A percentile compares a stretch with the other conserved stretches of the same genome.
phyloP scores from a whole-genome alignment of 2,329 filamentous ascomycete species.

The Calonectria pteridis region DNA sequence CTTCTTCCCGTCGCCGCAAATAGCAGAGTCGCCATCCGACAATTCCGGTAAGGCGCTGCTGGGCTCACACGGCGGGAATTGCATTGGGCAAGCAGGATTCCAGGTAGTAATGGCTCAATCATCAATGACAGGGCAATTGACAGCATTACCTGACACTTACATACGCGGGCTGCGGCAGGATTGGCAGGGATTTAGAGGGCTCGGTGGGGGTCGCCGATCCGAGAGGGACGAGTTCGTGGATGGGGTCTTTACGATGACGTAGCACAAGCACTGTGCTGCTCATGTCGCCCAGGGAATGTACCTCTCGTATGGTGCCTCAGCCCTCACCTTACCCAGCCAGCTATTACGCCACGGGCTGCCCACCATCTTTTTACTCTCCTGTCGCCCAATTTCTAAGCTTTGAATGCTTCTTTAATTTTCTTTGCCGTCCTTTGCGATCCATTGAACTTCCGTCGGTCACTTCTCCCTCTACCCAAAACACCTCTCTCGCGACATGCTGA shows the following conservation, averaged over 20 bases:
- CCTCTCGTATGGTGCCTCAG: constrained; percentile 3
- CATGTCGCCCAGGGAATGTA: not conserved
- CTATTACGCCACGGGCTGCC: constrained; percentile 1
- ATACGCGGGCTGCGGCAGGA: constrained; percentile 1
- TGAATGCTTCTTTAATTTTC: not conserved
- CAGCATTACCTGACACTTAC: constrained; percentile 25
- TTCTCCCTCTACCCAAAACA: not conserved
- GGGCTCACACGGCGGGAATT: not conserved
- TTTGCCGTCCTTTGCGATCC: not conserved
- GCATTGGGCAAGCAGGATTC: not conserved
- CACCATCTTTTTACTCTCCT: constrained; percentile 16
- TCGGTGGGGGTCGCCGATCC: constrained; percentile 4
- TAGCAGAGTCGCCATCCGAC: constrained; percentile 19
- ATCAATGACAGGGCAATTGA: constrained; percentile 13
- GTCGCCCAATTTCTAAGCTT: not conserved
- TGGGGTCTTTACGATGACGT: constrained; percentile 16
- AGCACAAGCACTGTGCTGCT: constrained; percentile 16
- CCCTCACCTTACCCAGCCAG: constrained; percentile 23
- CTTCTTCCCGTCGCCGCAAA: not conserved
- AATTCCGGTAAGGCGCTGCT: constrained; percentile 15
- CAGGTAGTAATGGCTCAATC: constrained; percentile 19
- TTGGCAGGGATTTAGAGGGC: constrained; percentile 4
- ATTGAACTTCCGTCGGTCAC: constrained; percentile 23
- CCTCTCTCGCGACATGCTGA: constrained; percentile 27
- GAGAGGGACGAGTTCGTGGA: not conserved